A percentile compares a stretch with the other conserved stretches of the same genome.
Conservation (phyloP, 441 rosid species). For the Oxalis stricta region DNA sequence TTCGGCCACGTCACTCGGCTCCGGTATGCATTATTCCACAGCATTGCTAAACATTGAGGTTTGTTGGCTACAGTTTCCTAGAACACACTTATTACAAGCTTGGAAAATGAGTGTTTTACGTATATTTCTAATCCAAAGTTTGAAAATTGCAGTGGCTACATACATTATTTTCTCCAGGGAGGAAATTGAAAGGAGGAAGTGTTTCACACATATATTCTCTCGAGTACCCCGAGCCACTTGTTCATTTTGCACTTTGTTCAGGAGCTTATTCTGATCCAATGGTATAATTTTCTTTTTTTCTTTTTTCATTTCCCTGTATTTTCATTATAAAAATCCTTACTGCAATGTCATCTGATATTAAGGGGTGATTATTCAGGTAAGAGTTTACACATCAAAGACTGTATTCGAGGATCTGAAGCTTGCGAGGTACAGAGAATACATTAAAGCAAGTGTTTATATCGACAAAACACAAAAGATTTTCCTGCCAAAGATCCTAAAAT, state of each 20-base stretch:
- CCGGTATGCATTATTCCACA: slow-evolving; percentile 35
- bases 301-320: not conserved
- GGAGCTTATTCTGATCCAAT: slow-evolving; percentile 61
- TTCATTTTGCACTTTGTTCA: slow-evolving; percentile 71
- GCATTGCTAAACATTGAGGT: too few species aligned
- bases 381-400: slow-evolving; percentile 41
- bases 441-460: slow-evolving; percentile 32
- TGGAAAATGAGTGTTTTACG: too few species aligned
- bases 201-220: slow-evolving; percentile 46
- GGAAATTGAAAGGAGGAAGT: slow-evolving; percentile 36
- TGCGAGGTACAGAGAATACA: slow-evolving; percentile 50
- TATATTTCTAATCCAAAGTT: too few species aligned
- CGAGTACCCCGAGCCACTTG: slow-evolving; percentile 70
- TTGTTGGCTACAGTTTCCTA: too few species aligned
- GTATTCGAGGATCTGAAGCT: slow-evolving; percentile 46
- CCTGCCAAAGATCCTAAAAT: slow-evolving; percentile 40
- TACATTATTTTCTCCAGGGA: slow-evolving; percentile 56
- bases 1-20: slow-evolving; percentile 40
- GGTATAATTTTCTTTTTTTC: slow-evolving; percentile 18
- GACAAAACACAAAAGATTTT: slow-evolving; percentile 46
- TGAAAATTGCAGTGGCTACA: slow-evolving; percentile 76
- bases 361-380: slow-evolving; percentile 22
- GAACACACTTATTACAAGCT: too few species aligned
- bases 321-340: not conserved
- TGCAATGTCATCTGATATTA: not conserved